Percentiles rank a stretch among this genome's conserved stretches.
Conservation (phyloP, 2,329 filamentous ascomycete species). For the Ophiostoma pallidulum region DNA sequence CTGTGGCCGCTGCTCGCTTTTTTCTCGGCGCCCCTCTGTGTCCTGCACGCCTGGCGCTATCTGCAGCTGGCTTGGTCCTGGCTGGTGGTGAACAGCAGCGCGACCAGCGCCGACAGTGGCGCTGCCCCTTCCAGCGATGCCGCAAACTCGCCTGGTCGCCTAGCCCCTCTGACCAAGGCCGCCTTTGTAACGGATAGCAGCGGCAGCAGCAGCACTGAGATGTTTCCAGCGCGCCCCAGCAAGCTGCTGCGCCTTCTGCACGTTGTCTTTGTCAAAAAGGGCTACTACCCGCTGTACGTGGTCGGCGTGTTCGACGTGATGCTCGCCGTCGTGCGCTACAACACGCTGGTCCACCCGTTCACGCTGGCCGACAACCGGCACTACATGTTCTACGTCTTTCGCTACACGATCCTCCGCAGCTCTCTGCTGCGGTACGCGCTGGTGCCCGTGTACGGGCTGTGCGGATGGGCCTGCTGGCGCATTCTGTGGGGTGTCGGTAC, state of each 20-base stretch:
- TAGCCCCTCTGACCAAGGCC: not conserved
- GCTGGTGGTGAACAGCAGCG: not conserved
- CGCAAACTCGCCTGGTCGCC: no score
- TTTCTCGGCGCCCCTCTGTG: constrained; percentile 73
- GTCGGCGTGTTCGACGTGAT: constrained; percentile 29
- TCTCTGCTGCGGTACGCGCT: constrained; percentile 56
- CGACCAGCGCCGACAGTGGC: no score
- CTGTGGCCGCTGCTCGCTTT: constrained; percentile 85
- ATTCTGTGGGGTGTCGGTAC: constrained; percentile 41
- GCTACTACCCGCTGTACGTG: constrained; percentile 30
- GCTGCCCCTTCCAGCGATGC: no score
- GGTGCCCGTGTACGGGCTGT: constrained; percentile 59
- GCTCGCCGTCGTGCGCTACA: constrained; percentile 55
- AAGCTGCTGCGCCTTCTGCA: constrained; percentile 9
- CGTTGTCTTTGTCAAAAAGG: constrained; percentile 24
- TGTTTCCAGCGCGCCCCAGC: not conserved
- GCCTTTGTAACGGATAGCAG: no score
- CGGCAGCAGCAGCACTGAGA: no score
- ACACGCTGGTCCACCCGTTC: constrained; percentile 93
- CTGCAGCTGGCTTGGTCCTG: not conserved
- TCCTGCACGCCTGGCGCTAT: constrained; percentile 22
- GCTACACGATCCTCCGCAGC: constrained; percentile 63
- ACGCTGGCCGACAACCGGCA: constrained; percentile 94
- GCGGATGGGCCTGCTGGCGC: constrained; percentile 59
- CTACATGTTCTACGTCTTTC: constrained; percentile 95